Evolutionary conservation across 177 flowering plant species (phyloP), one percentile per base, ranked within the genome.

Genomic region (Vitis hybrid): DNA sequence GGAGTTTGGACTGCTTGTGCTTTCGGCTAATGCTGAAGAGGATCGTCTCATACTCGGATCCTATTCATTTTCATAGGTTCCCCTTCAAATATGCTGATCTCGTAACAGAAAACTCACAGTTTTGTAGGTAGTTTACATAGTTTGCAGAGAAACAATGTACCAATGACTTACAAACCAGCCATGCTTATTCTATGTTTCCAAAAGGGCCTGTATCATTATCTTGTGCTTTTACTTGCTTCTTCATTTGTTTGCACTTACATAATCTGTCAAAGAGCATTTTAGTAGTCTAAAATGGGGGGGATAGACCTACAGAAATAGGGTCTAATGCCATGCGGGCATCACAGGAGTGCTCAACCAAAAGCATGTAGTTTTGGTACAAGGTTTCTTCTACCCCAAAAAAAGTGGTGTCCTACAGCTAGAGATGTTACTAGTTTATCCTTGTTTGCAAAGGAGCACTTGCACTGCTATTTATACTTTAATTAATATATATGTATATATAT

Each of bases 1-100:
- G 70, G 64, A 63, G 56, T 34, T 30, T 21, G 73, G 49, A 69
- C 73, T 65, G 82, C 84, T 69, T 78, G 82, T 32, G 83, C 82
- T 78, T 54, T 75, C 76, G 80, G 61, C 56, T 11, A 45, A 34
- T 34, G 12, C 48, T 23, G 49, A 69, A 19, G 52, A 54, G 34
- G 63, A 62, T 51, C 10, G 26, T 48, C 18, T 30, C 9, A 14
- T 7, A 4, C 39, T 12, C 6, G 48, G 18, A 54, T 49, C 26
- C 55, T n/a, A 32, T 26, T 30, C 45, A 59, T 70, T 49, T 73
- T 9, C 49, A 15, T 2, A 13, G 18, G 32, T n/a, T 52, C 32
- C 57, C 55, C 48, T 11, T 57, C 65, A 49, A 51, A 17, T 55
- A 12, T 26, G 62, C 70, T 59, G 60, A 63, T 62, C 66, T 52